phyloP scores from a whole-genome alignment of 2,329 filamentous ascomycete genomes.

The Sporothrix curviconia region DNA sequence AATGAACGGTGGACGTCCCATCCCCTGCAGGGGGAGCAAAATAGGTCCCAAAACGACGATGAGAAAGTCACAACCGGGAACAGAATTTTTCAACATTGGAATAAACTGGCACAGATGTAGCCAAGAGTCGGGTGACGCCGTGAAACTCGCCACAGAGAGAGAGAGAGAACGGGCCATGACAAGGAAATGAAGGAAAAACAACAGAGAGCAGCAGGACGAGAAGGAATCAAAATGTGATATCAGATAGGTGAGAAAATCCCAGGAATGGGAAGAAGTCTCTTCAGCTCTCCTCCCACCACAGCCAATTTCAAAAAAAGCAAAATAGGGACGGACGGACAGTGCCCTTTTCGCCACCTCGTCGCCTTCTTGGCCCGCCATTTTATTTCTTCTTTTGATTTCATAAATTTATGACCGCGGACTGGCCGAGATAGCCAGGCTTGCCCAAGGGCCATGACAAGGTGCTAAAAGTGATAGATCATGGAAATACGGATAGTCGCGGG shows the following conservation, averaged over 20 bases:
- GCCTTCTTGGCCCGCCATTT: too few relatives aligned
- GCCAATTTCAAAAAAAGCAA: not conserved
- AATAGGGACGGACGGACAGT: too few relatives aligned
- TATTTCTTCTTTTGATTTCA: too few relatives aligned
- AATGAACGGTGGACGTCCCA: not conserved
- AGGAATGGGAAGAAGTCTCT: too few relatives aligned
- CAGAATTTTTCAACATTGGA: not conserved
- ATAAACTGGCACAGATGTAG: not conserved
- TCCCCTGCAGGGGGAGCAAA: too few relatives aligned
- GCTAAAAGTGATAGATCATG: not conserved
- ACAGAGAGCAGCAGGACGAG: not conserved
- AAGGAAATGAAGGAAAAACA: not conserved
- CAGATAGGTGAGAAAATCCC: not conserved
- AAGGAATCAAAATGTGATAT: not conserved
- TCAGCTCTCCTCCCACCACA: not conserved
- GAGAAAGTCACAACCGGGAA: not conserved
- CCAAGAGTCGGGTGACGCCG: conserved; percentile 7
- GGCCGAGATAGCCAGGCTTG: too few relatives aligned
- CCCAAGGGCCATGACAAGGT: not conserved
- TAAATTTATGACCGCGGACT: not conserved
- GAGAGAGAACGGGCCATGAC: not conserved
- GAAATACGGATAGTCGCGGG: conserved; percentile 3
- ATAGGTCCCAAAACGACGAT: not conserved
- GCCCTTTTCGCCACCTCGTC: too few relatives aligned
- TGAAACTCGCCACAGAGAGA: not conserved